A percentile compares a stretch with the other conserved stretches of the same genome.
Evolutionary conservation across 202 grass and related monocot species (phyloP).

Genomic region (Carex sylvatica): DNA sequence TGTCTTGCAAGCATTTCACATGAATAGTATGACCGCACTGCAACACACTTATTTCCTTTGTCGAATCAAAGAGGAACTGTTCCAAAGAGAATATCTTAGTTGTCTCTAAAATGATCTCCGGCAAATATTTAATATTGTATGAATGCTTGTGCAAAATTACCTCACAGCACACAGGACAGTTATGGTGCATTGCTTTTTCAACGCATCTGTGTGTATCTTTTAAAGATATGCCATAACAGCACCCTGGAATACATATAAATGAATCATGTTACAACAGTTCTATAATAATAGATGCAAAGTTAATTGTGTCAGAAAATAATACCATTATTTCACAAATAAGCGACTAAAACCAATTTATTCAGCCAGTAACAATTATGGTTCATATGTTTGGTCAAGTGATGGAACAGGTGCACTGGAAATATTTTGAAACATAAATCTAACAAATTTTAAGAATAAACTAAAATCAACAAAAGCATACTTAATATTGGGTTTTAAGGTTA

Average conservation of each 20-base stretch:
- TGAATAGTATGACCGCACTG: conserved; percentile 79
- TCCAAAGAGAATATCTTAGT: conserved; percentile 2
- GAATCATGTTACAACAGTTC: not conserved
- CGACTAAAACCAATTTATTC: not conserved
- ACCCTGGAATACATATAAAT: conserved; percentile 36
- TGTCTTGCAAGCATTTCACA: conserved; percentile 70
- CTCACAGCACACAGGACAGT: conserved; percentile 90
- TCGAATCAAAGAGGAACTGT: conserved; percentile 87
- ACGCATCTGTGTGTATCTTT: conserved; percentile 72
- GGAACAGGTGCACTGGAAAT: not conserved
- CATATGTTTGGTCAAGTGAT: not conserved
- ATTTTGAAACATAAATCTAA: not conserved
- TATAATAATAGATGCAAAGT: not conserved
- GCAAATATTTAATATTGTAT: not conserved
- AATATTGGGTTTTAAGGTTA: not conserved
- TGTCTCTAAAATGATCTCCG: not conserved
- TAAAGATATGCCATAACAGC: conserved; percentile 68
- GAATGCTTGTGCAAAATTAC: conserved; percentile 19
- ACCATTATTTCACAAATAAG: not conserved
- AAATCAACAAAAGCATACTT: not conserved
- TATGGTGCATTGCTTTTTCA: conserved; percentile 91
- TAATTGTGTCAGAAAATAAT: not conserved
- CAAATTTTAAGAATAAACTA: not conserved
- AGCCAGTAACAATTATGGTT: not conserved
- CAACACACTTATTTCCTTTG: conserved; percentile 68